Evolutionary conservation across 345 rosid species (phyloP).

Genomic region (Euphorbia pulcherrima): DNA sequence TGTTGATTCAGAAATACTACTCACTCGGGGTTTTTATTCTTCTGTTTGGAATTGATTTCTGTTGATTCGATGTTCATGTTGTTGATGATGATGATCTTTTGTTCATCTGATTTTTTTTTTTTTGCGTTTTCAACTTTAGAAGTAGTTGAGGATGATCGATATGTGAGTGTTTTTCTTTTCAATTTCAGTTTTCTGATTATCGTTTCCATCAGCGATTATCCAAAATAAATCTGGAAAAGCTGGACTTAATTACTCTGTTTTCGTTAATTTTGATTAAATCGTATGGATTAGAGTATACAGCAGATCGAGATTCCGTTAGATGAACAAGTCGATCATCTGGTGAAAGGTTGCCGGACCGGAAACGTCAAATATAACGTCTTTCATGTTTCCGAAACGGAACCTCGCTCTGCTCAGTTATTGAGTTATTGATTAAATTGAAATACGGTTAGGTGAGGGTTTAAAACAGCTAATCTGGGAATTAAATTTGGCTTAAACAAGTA

Average conservation of each 20-base stretch:
- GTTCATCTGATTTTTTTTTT: neutral
- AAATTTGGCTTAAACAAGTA: neutral
- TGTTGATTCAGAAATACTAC: constrained; percentile 4
- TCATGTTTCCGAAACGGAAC: no score
- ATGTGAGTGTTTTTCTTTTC: neutral
- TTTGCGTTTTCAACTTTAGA: neutral
- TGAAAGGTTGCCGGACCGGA: no score
- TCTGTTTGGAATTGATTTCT: neutral
- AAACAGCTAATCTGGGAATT: neutral
- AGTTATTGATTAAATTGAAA: neutral
- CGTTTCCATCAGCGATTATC: neutral
- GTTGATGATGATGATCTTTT: neutral
- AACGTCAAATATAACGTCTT: no score
- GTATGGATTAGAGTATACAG: neutral
- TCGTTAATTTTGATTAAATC: neutral
- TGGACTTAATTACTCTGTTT: neutral
- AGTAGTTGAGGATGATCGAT: neutral
- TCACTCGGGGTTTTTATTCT: neutral
- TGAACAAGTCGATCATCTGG: neutral
- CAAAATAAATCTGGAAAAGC: neutral
- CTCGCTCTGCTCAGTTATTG: no score
- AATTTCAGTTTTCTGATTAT: neutral
- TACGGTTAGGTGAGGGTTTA: neutral
- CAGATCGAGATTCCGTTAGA: no score
- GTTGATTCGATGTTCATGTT: neutral